Base-by-base conservation (phyloP, 176 grass and related monocot genomes). In the Phyllostachys edulis region DNA sequence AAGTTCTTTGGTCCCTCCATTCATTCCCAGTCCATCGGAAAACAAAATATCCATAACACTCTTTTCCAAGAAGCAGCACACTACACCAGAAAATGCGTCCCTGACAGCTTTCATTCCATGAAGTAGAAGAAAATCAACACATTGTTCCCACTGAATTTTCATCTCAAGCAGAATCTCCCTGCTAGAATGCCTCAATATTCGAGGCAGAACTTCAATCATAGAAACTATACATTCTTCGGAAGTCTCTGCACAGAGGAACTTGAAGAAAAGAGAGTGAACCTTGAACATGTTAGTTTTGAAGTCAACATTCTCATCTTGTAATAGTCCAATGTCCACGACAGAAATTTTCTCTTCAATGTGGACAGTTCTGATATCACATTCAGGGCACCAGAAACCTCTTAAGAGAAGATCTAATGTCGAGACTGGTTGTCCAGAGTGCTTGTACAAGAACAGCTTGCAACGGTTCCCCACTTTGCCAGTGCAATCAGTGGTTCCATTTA, bases 51-150 rank as follows among this genome's bases (percentile, higher is more conserved):
- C 85, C 79, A 90, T 81, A 88, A 93, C 80, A 36, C 69, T 81
- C 17, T 50, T 79, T 85, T 98, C 87, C 61, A 98, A 78, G 63
- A 98, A 98, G 80, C 92, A 98, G 86, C 79, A 88, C 75, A 98
- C 60, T 75, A 87, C 82, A 63, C 46, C 76, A 88, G 87, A 92
- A 88, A 98, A 98, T 86, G 89, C 89, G 88, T 95, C 89, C 79
- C 95, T 90, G 39, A 98, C 90, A 72, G 83, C 85, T 81, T 93
- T 94, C 32, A 84, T 65, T 86, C 86, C 90, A 80, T 98, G 91
- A 40, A 87, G 78, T 76, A 98, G 80, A 32, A 98, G 79, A 73
- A 95, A 91, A 84, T 93, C 81, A 73, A 98, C 71, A 89, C 90
- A 95, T 15, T 88, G 68, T 65, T 82, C 83, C 95, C 95, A 98